Conservation (phyloP, 192 early-diverging fungal genomes). For the Coemansia reversa region DNA sequence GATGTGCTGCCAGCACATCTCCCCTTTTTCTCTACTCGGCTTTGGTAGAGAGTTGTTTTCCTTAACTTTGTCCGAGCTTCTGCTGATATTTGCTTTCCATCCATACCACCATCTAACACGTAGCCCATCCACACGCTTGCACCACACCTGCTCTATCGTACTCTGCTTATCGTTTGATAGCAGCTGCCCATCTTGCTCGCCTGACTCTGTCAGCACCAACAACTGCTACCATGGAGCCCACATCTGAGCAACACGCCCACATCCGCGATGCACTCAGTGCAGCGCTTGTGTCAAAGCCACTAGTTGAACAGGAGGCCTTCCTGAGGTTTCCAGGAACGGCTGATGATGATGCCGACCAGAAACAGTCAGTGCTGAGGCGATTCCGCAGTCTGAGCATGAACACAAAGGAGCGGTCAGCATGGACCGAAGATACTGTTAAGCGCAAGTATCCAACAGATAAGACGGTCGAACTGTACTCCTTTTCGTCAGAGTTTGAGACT, state of each 20-base stretch:
- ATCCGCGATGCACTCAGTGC: constrained; percentile 45
- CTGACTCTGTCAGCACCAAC: not conserved
- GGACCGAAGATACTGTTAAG: constrained; percentile 52
- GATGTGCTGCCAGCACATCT: not conserved
- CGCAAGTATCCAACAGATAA: constrained; percentile 56
- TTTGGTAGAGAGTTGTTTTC: constrained; percentile 11
- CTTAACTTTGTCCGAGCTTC: not conserved
- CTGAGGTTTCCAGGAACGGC: constrained; percentile 34
- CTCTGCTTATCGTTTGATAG: not conserved
- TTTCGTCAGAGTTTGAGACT: constrained; percentile 55
- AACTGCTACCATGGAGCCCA: constrained; percentile 31
- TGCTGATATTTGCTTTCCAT: not conserved
- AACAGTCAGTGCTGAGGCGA: constrained; percentile 30
- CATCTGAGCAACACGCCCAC: constrained; percentile 42
- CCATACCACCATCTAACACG: not conserved
- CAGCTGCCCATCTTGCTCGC: not conserved
- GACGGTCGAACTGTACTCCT: constrained; percentile 52
- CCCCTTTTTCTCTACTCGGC: constrained; percentile 5
- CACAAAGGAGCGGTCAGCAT: constrained; percentile 49
- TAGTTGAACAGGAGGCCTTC: constrained; percentile 44
- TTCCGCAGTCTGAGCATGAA: constrained; percentile 55
- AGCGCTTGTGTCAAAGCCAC: constrained; percentile 41
- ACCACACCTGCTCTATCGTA: not conserved
- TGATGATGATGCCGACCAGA: constrained; percentile 40
- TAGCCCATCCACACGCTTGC: not conserved